A percentile compares a stretch with the other conserved stretches of the same genome.
These are phyloP conservation scores for Lophium mytilinum DNA, from an alignment of 495 filamentous ascomycete species.

Conservation along the genomic window DNA sequence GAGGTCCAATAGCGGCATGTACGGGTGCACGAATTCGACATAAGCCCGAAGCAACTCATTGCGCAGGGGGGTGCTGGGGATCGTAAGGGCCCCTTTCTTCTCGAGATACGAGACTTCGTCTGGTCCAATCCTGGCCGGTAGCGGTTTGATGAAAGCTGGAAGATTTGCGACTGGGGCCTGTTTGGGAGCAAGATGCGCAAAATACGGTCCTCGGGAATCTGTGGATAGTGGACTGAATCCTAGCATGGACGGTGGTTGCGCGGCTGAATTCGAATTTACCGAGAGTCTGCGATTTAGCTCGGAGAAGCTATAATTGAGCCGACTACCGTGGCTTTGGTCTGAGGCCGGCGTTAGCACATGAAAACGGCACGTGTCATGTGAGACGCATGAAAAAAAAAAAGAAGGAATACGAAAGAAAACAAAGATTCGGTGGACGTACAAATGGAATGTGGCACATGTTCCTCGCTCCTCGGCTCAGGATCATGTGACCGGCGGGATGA, in stretches of 20 bases:
- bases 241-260: conserved; percentile 6
- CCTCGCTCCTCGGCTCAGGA: conserved; percentile 20
- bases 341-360: conserved; percentile 22
- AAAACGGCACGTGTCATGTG: conserved; percentile 2
- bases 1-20: conserved; percentile 79
- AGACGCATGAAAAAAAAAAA: not conserved
- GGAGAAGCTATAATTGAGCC: conserved; percentile 14
- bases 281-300: conserved; percentile 23
- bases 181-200: conserved; percentile 15
- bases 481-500: conserved; percentile 28
- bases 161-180: conserved; percentile 34
- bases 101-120: conserved; percentile 70
- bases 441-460: conserved; percentile 54
- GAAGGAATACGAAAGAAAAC: not conserved
- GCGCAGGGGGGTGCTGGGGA: conserved; percentile 58
- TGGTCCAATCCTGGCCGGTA: conserved; percentile 56
- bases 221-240: conserved; percentile 18
- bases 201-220: conserved; percentile 9
- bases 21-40: conserved; percentile 77
- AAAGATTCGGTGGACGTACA: conserved; percentile 38
- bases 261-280: conserved; percentile 17
- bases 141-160: conserved; percentile 65
- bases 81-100: conserved; percentile 63
- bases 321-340: conserved; percentile 27
- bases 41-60: conserved; percentile 68